These are phyloP conservation scores for Hirschioporus abietinus DNA, from an alignment of 768 basidiomycete genomes.

Conservation along the genomic window DNA sequence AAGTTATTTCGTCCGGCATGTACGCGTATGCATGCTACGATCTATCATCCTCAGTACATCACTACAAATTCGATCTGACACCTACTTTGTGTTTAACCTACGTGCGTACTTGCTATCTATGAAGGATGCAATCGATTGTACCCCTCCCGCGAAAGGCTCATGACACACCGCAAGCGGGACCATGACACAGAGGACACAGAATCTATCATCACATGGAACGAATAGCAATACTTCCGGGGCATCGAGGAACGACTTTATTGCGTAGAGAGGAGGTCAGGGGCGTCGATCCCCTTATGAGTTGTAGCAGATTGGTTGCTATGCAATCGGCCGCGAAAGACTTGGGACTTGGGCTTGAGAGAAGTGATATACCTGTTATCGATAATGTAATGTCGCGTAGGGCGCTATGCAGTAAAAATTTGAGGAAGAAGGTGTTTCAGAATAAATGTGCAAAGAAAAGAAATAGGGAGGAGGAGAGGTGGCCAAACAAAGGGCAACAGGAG, in stretches of 20 bases:
- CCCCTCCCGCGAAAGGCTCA: conserved; percentile 61
- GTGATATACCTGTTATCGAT: neutral
- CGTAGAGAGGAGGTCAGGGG: neutral
- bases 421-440: neutral
- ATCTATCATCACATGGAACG: conserved; percentile 71
- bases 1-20: neutral
- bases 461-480: neutral
- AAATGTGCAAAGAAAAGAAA: neutral
- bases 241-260: neutral
- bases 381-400: neutral
- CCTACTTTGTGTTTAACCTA: neutral
- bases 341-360: neutral
- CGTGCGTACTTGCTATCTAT: neutral
- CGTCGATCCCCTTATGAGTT: neutral
- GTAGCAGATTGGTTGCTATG: neutral
- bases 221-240: conserved; percentile 22
- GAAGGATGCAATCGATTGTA: conserved; percentile 68
- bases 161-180: conserved; percentile 69
- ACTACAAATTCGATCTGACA: neutral
- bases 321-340: neutral
- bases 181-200: conserved; percentile 52
- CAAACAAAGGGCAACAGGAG: neutral
- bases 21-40: neutral
- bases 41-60: neutral
- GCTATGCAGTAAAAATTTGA: neutral